A percentile compares a stretch with the other conserved stretches of the same genome.
phyloP scores from a whole-genome alignment of 345 rosid genomes.

The Sonneratia alba region DNA sequence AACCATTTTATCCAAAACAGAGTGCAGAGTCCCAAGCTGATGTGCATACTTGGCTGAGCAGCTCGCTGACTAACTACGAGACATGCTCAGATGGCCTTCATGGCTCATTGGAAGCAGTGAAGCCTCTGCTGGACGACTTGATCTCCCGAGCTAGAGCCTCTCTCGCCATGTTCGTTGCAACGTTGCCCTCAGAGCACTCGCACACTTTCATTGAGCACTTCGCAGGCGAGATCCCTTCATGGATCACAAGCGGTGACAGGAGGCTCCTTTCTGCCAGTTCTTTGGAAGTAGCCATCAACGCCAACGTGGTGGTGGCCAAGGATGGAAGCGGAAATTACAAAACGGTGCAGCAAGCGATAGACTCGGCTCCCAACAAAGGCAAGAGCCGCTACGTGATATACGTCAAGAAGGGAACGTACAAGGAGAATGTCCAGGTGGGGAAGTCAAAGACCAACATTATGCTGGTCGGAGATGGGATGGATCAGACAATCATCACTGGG shows the following conservation, averaged over 20 bases:
- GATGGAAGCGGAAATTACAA: constrained; percentile 75
- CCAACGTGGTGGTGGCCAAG: constrained; percentile 57
- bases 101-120: constrained; percentile 23
- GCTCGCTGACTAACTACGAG: constrained; percentile 67
- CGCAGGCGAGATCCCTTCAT: constrained; percentile 33
- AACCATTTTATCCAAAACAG: not conserved
- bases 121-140: constrained; percentile 33
- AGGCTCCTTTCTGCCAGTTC: constrained; percentile 24
- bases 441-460: constrained; percentile 59
- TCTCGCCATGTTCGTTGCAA: constrained; percentile 43
- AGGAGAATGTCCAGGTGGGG: constrained; percentile 58
- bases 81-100: constrained; percentile 59
- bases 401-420: constrained; percentile 68
- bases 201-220: not conserved
- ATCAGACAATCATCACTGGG: constrained; percentile 51
- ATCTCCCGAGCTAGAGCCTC: constrained; percentile 45
- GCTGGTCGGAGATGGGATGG: constrained; percentile 75
- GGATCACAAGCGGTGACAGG: constrained; percentile 52
- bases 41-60: constrained; percentile 70
- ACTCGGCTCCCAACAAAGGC: constrained; percentile 50
- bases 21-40: constrained; percentile 27
- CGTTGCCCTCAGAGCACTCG: constrained; percentile 12
- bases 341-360: constrained; percentile 59
- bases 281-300: constrained; percentile 27
- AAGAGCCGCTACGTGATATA: constrained; percentile 47